Conservation (phyloP, 2,329 filamentous ascomycete genomes). For the Paecilomyces variotii region DNA sequence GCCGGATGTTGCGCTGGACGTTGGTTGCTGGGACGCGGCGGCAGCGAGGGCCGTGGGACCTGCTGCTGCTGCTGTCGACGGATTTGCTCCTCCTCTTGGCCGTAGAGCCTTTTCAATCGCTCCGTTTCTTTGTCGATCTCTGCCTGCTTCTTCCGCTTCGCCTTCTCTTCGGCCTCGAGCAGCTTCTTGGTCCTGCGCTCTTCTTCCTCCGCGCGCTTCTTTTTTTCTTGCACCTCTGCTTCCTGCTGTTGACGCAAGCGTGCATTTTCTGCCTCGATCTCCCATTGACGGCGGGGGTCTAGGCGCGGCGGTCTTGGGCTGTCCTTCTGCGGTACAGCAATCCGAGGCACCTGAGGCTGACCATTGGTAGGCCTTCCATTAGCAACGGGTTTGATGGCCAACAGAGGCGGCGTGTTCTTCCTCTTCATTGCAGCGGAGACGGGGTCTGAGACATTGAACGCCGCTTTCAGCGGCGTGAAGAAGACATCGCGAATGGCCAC, state of each 20-base stretch:
- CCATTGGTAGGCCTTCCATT: slow-evolving; percentile 15
- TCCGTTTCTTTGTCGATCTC: slow-evolving; percentile 70
- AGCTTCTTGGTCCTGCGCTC: slow-evolving; percentile 45
- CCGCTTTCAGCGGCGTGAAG: slow-evolving; percentile 58
- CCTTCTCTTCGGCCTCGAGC: slow-evolving; percentile 46
- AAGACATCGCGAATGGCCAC: slow-evolving; percentile 56
- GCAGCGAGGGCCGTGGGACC: slow-evolving; percentile 2
- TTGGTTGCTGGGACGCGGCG: slow-evolving; percentile 1
- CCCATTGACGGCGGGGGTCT: slow-evolving; percentile 47
- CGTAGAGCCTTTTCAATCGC: slow-evolving; percentile 55
- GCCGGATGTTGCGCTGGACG: slow-evolving; percentile 4
- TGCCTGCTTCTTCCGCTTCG: slow-evolving; percentile 42
- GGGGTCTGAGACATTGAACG: slow-evolving; percentile 59
- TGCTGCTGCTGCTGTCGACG: slow-evolving; percentile 13
- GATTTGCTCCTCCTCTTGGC: slow-evolving; percentile 32
- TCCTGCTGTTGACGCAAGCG: slow-evolving; percentile 37
- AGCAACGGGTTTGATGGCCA: neutral
- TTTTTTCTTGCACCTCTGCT: slow-evolving; percentile 34
- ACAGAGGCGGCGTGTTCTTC: neutral
- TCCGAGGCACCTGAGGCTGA: slow-evolving; percentile 16
- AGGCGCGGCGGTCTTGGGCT: slow-evolving; percentile 23
- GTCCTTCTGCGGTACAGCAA: slow-evolving; percentile 12
- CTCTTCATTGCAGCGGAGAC: neutral
- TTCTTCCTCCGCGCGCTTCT: slow-evolving; percentile 43
- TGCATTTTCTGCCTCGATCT: slow-evolving; percentile 43